Percentiles rank a stretch among this genome's conserved stretches.
phyloP scores from a whole-genome alignment of 2,329 filamentous ascomycete species.

The Cladosporium sp. region DNA sequence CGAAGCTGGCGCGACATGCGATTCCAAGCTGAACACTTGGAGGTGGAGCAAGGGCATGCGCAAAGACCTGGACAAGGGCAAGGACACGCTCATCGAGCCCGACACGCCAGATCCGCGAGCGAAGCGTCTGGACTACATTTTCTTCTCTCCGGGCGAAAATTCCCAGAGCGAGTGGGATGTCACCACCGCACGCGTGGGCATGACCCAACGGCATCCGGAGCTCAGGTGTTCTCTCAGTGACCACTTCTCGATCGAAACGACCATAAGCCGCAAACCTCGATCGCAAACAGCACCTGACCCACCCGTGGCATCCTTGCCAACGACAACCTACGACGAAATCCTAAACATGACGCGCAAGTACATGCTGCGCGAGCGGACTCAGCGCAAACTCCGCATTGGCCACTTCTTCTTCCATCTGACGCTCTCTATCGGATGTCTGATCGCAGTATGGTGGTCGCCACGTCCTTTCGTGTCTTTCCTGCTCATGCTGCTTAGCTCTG shows the following conservation, averaged over 20 bases:
- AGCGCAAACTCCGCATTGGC: conserved; percentile 65
- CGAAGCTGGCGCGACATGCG: conserved; percentile 83
- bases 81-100: conserved; percentile 60
- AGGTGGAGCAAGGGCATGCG: conserved; percentile 72
- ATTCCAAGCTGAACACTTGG: conserved; percentile 88
- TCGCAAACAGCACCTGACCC: background rate
- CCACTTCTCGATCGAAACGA: conserved; percentile 87
- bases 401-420: conserved; percentile 70
- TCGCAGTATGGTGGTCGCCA: conserved; percentile 84
- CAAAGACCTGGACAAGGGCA: conserved; percentile 62
- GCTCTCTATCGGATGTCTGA: conserved; percentile 67
- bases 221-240: conserved; percentile 86
- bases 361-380: conserved; percentile 63
- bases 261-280: conserved; percentile 52
- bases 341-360: conserved; percentile 67
- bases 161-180: conserved; percentile 58
- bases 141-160: conserved; percentile 52
- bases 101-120: conserved; percentile 66
- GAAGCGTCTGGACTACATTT: conserved; percentile 94
- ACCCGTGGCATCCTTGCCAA: conserved; percentile 13
- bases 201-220: conserved; percentile 75
- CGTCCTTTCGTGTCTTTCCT: conserved; percentile 74
- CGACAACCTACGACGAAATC: conserved; percentile 62
- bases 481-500: conserved; percentile 72
- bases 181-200: conserved; percentile 66